A percentile compares a stretch with the other conserved stretches of the same genome.
Conservation (phyloP, 805 yeast genomes). For the Tetrapisispora arboricola region DNA sequence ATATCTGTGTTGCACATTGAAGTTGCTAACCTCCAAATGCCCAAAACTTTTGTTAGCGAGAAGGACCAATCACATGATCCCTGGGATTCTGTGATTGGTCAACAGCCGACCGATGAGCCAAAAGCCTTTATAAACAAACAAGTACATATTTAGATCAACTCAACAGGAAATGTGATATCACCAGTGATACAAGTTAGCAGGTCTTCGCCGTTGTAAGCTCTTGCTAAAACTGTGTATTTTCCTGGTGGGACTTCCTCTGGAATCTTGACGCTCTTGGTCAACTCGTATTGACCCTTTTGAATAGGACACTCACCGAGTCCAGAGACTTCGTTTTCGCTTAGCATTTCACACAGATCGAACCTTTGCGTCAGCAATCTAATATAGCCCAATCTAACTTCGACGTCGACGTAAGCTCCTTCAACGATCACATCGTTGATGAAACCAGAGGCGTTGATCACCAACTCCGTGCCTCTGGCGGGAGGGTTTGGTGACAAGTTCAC, state of each 20-base stretch:
- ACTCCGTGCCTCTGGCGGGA: slow-evolving; percentile 73
- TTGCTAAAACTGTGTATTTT: slow-evolving; percentile 71
- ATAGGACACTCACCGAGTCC: slow-evolving; percentile 65
- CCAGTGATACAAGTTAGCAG: slow-evolving; percentile 79
- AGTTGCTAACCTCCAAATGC: no score
- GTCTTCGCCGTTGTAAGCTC: slow-evolving; percentile 82
- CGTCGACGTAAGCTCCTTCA: slow-evolving; percentile 91
- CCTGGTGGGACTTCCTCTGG: slow-evolving; percentile 96
- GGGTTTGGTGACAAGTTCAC: slow-evolving; percentile 75
- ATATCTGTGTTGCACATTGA: no score
- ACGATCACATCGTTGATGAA: slow-evolving; percentile 41
- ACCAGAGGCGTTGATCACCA: slow-evolving; percentile 74
- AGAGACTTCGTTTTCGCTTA: slow-evolving; percentile 58
- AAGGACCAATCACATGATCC: no score
- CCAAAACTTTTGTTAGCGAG: no score
- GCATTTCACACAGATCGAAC: slow-evolving; percentile 85
- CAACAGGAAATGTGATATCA: slow-evolving; percentile 38
- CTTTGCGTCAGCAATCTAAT: slow-evolving; percentile 80
- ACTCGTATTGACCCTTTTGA: slow-evolving; percentile 48
- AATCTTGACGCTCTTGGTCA: slow-evolving; percentile 66
- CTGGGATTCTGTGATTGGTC: no score
- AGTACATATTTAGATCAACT: background rate
- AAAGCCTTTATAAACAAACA: background rate
- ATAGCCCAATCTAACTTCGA: slow-evolving; percentile 86
- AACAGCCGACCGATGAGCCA: no score